These are phyloP conservation scores for Pythium guiyangense DNA, from an alignment of 352 stramenopile species.

Conservation along the genomic window DNA sequence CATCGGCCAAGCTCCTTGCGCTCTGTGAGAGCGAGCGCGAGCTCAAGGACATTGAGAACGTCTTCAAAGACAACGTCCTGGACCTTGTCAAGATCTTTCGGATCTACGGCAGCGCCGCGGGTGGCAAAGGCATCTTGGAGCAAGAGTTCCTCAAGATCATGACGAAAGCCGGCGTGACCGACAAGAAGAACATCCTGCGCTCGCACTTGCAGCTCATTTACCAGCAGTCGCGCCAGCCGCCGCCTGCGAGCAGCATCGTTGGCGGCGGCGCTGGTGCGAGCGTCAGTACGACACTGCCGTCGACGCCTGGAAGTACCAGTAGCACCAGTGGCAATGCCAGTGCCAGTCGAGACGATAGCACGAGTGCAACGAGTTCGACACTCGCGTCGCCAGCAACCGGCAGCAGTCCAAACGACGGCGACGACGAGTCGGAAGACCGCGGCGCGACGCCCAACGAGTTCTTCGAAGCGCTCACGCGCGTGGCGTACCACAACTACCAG, in stretches of 20 bases:
- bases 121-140: slow-evolving; percentile 67
- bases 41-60: slow-evolving; percentile 46
- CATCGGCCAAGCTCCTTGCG: slow-evolving; percentile 36
- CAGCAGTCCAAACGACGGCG: slow-evolving; percentile 19
- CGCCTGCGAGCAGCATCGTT: not conserved
- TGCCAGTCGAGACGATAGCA: slow-evolving; percentile 1
- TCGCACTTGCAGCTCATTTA: slow-evolving; percentile 72
- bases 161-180: slow-evolving; percentile 64
- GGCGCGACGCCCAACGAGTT: slow-evolving; percentile 76
- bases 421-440: slow-evolving; percentile 49
- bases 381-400: not conserved
- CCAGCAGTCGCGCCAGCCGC: slow-evolving; percentile 45
- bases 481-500: slow-evolving; percentile 68
- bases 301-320: not conserved
- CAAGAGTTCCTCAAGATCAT: slow-evolving; percentile 84
- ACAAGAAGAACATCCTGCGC: slow-evolving; percentile 80
- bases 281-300: not conserved
- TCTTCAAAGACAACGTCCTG: slow-evolving; percentile 74
- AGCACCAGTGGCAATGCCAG: slow-evolving; percentile 12
- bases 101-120: slow-evolving; percentile 58
- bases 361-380: not conserved
- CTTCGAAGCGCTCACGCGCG: slow-evolving; percentile 65
- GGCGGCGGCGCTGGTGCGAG: not conserved
- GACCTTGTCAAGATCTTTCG: slow-evolving; percentile 80
- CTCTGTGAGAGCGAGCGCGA: slow-evolving; percentile 67